phyloP scores from a whole-genome alignment of 1,139 yeast genomes.

The Scheffersomyces illinoinensis region DNA sequence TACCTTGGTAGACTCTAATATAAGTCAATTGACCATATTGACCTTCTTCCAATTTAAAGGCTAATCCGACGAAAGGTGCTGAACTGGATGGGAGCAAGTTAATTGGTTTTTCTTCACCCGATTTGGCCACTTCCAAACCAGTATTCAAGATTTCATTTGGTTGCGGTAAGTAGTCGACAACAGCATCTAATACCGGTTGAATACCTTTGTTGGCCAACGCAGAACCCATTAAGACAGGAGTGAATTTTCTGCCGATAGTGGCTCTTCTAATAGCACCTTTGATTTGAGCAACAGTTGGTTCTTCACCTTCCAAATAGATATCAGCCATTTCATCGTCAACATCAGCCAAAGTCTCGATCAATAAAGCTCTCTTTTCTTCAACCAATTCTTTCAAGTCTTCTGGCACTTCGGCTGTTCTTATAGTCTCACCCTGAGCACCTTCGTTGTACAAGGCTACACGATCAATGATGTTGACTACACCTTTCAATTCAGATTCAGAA shows the following conservation, averaged over 20 bases:
- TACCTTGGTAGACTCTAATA: constrained; percentile 96
- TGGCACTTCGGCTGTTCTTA: constrained; percentile 67
- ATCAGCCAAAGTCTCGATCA: constrained; percentile 94
- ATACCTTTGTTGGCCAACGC: constrained; percentile 95
- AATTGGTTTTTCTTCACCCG: constrained; percentile 67
- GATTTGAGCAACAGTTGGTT: constrained; percentile 81
- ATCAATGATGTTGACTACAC: constrained; percentile 89
- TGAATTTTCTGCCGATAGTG: constrained; percentile 93
- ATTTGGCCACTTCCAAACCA: constrained; percentile 70
- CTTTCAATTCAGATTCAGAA: constrained; percentile 77
- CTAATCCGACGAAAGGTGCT: constrained; percentile 91
- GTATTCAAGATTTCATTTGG: constrained; percentile 91
- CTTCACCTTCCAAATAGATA: constrained; percentile 83
- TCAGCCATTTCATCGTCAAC: constrained; percentile 98
- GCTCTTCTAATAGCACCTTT: constrained; percentile 89
- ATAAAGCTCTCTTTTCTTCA: constrained; percentile 54
- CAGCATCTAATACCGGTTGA: constrained; percentile 94
- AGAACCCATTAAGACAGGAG: constrained; percentile 99
- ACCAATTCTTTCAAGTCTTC: constrained; percentile 35
- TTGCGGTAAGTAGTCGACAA: constrained; percentile 92
- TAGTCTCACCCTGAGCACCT: constrained; percentile 86
- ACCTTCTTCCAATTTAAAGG: constrained; percentile 98
- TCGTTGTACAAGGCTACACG: constrained; percentile 86
- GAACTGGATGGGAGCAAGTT: constrained; percentile 71
- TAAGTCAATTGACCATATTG: constrained; percentile 96